phyloP scores from a whole-genome alignment of 148 eudicot species.

The Vaccinium vitisidaea region DNA sequence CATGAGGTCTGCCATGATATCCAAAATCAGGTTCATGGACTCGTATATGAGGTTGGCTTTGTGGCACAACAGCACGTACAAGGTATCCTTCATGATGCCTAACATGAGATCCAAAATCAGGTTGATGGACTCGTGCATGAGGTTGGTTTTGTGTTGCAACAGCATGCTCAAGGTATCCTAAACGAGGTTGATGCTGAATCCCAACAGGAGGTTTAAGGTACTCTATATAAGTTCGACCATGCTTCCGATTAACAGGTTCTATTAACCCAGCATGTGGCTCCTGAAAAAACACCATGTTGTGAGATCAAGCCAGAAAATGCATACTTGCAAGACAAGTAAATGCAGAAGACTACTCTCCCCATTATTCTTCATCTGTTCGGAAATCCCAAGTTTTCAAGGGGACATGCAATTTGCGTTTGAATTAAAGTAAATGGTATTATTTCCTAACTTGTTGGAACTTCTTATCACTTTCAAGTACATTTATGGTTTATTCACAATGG shows the following conservation, averaged over 20 bases:
- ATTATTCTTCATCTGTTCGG: not conserved
- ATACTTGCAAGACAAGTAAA: not conserved
- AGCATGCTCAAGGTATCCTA: conserved; percentile 12
- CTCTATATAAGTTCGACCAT: conserved; percentile 16
- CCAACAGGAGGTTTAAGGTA: conserved; percentile 16
- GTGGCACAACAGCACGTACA: conserved; percentile 15
- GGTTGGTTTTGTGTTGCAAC: conserved; percentile 14
- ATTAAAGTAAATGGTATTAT: not conserved
- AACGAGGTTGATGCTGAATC: conserved; percentile 18
- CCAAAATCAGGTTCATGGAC: conserved; percentile 16
- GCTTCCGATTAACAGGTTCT: conserved; percentile 20
- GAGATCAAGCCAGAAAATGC: not conserved
- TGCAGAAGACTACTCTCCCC: too few species aligned
- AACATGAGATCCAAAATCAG: not conserved
- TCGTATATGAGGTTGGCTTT: conserved; percentile 15
- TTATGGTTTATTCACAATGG: not conserved
- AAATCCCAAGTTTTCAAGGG: not conserved
- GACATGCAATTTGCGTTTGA: not conserved
- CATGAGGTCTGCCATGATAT: conserved; percentile 7
- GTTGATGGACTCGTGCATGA: conserved; percentile 8
- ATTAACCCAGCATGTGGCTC: conserved; percentile 35
- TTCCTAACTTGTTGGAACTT: not conserved
- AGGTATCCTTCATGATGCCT: conserved; percentile 13
- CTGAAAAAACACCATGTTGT: conserved; percentile 19
- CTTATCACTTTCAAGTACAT: not conserved